Percentiles rank a stretch among this genome's conserved stretches.
Evolutionary conservation across 1,284 basidiomycete genomes (phyloP).

Genomic region (Vanrija humicola): DNA sequence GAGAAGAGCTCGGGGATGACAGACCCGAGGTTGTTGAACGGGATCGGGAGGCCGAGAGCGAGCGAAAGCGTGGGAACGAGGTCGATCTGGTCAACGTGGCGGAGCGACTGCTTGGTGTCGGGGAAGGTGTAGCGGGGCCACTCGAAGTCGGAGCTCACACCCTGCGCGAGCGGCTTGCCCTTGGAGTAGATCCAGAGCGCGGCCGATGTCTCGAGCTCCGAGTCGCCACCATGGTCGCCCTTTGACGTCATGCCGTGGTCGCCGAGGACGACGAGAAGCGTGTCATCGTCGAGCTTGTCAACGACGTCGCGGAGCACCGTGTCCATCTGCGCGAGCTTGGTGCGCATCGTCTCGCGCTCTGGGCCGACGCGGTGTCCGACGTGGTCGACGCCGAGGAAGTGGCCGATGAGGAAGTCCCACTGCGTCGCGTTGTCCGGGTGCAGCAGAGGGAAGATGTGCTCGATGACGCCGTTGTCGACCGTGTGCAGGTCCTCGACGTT

Average conservation of each 20-base stretch:
- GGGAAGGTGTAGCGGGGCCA: slow-evolving; percentile 62
- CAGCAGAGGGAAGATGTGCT: slow-evolving; percentile 77
- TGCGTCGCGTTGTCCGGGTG: slow-evolving; percentile 45
- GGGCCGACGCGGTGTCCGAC: slow-evolving; percentile 93
- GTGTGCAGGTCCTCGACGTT: slow-evolving; percentile 97
- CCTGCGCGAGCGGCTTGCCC: slow-evolving; percentile 24
- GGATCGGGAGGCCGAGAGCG: slow-evolving; percentile 88
- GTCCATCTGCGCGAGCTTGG: slow-evolving; percentile 85
- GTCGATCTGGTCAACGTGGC: slow-evolving; percentile 88
- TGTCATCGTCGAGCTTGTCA: slow-evolving; percentile 64
- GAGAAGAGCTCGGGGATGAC: slow-evolving; percentile 86
- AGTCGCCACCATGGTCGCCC: slow-evolving; percentile 95
- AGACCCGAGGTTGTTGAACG: slow-evolving; percentile 89
- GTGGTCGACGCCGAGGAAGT: slow-evolving; percentile 96
- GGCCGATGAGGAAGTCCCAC: slow-evolving; percentile 85
- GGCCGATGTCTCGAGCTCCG: slow-evolving; percentile 75
- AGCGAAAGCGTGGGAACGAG: slow-evolving; percentile 84
- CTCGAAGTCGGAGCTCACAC: slow-evolving; percentile 4
- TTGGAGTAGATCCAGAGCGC: slow-evolving; percentile 90
- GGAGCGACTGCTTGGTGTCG: slow-evolving; percentile 55
- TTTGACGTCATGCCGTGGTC: slow-evolving; percentile 97
- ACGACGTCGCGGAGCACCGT: slow-evolving; percentile 70
- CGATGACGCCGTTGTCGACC: slow-evolving; percentile 85
- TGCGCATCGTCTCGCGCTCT: slow-evolving; percentile 76
- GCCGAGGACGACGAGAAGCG: slow-evolving; percentile 84